These are phyloP conservation scores for Aspergillus sp. DNA, from an alignment of 2,329 filamentous ascomycete species.

Conservation along the genomic window DNA sequence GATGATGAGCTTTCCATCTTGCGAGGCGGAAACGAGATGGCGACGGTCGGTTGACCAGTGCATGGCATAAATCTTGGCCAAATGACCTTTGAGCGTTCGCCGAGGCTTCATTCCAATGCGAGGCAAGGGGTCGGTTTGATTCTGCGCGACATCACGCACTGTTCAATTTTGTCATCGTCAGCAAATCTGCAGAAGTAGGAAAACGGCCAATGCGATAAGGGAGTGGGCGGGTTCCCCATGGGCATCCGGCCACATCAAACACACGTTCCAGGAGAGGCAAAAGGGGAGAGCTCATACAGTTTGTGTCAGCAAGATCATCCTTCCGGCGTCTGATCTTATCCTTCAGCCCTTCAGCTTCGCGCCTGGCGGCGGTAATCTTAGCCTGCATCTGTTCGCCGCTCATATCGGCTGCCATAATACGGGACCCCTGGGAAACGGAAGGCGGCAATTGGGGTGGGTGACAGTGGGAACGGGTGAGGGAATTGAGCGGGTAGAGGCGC, in stretches of 20 bases:
- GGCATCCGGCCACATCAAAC: too few species aligned
- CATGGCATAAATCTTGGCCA: constrained; percentile 99
- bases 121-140: constrained; percentile 88
- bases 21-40: constrained; percentile 95
- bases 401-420: constrained; percentile 50
- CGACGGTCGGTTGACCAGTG: constrained; percentile 99
- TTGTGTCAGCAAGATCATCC: constrained; percentile 98
- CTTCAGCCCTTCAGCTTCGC: constrained; percentile 96
- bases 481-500: constrained; percentile 37
- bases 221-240: background rate
- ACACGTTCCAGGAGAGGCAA: constrained; percentile 6
- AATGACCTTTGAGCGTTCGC: constrained; percentile 92
- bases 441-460: constrained; percentile 22
- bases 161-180: constrained; percentile 25
- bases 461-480: constrained; percentile 12
- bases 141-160: constrained; percentile 91
- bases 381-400: constrained; percentile 73
- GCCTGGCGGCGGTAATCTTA: constrained; percentile 85
- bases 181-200: constrained; percentile 18
- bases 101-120: constrained; percentile 97
- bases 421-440: constrained; percentile 25
- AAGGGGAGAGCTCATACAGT: constrained; percentile 66
- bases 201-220: background rate
- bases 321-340: constrained; percentile 99
- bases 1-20: constrained; percentile 99